Conservation (phyloP, 345 rosid genomes). For the Salix brachista region DNA sequence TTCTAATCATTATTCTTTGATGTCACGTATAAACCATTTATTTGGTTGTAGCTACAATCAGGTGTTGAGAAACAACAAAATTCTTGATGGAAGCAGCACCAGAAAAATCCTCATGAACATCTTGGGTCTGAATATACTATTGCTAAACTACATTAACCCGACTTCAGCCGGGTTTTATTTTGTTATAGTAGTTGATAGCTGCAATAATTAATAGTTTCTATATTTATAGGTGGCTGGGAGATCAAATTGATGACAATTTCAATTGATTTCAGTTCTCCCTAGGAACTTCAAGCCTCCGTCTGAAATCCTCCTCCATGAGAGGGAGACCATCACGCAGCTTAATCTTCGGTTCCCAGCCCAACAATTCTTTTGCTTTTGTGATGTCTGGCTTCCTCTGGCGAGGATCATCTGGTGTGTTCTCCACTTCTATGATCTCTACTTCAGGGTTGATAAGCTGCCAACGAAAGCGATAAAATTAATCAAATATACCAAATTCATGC, state of each 20-base stretch:
- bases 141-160: not conserved
- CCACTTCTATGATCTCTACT: conserved; percentile 62
- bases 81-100: not conserved
- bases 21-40: not conserved
- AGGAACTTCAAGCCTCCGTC: conserved; percentile 63
- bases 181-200: not conserved
- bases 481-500: not conserved
- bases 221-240: not conserved
- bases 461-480: not conserved
- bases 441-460: conserved; percentile 73
- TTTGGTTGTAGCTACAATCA: not conserved
- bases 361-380: conserved; percentile 70
- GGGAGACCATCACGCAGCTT: conserved; percentile 87
- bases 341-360: conserved; percentile 89
- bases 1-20: not conserved
- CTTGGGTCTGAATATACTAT: not conserved
- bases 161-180: not conserved
- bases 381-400: conserved; percentile 90
- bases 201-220: not conserved
- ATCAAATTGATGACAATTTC: not conserved
- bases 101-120: not conserved
- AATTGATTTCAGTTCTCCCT: conserved; percentile 35
- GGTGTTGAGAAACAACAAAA: too few relatives aligned
- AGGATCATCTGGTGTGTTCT: conserved; percentile 96
- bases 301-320: conserved; percentile 90